Evolutionary conservation across 805 yeast species (phyloP).

Genomic region (Myxozyma monticola): DNA sequence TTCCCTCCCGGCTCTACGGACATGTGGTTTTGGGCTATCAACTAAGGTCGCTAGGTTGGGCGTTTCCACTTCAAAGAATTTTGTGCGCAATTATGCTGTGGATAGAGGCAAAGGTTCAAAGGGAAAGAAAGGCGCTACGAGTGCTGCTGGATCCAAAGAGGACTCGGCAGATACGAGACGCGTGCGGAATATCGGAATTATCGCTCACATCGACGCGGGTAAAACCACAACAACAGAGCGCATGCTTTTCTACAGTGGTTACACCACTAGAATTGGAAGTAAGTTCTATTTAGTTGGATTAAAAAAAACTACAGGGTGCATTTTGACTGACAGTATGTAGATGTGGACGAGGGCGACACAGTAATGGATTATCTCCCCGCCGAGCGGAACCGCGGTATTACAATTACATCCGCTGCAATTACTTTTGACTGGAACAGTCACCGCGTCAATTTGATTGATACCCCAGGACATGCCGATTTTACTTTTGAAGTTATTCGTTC

Average conservation of each 20-base stretch:
- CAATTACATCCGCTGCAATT: conserved; percentile 95
- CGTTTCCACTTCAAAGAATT: too few relatives aligned
- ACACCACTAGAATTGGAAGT: conserved; percentile 70
- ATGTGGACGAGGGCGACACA: conserved; percentile 96
- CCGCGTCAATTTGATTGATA: conserved; percentile 84
- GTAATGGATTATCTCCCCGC: conserved; percentile 90
- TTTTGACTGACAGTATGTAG: conserved; percentile 32
- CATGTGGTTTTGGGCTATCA: too few relatives aligned
- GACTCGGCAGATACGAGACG: conserved; percentile 4
- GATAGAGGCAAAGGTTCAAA: not conserved
- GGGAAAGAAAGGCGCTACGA: too few relatives aligned
- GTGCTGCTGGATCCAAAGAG: not conserved
- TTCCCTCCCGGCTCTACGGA: too few relatives aligned
- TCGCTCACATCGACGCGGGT: conserved; percentile 99
- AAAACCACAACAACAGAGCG: conserved; percentile 97
- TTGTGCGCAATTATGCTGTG: conserved; percentile 2
- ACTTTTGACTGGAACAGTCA: conserved; percentile 80
- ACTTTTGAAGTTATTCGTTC: conserved; percentile 92
- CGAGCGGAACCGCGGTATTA: conserved; percentile 89
- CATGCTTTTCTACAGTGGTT: conserved; percentile 86
- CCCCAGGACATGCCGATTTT: conserved; percentile 98
- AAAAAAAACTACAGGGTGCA: not conserved
- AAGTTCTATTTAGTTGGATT: not conserved
- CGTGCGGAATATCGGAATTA: conserved; percentile 83
- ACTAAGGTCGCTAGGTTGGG: too few relatives aligned